Conservation (phyloP, 441 rosid species). For the Mallotus repandus region DNA sequence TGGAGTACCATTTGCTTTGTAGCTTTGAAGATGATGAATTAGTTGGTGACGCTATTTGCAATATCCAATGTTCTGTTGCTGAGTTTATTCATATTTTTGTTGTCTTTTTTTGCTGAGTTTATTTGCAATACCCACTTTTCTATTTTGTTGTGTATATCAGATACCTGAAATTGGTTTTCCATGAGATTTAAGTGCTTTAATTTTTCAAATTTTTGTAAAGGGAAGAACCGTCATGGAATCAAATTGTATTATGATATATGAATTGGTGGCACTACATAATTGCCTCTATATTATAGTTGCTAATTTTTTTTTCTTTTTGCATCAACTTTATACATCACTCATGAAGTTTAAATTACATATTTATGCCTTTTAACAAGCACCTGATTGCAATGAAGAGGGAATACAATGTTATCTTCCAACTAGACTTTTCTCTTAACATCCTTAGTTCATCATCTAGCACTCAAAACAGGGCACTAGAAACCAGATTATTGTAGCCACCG, state of each 20-base stretch:
- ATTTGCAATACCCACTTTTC: neutral
- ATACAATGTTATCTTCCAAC: too few relatives aligned
- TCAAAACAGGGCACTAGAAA: too few relatives aligned
- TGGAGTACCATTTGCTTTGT: too few relatives aligned
- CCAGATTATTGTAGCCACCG: constrained; percentile 67
- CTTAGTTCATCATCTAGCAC: too few relatives aligned
- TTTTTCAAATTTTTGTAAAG: constrained; percentile 37
- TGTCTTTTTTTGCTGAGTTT: neutral
- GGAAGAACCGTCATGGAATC: constrained; percentile 22
- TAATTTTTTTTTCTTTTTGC: neutral
- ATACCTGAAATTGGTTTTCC: constrained; percentile 29
- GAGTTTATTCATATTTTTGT: too few relatives aligned
- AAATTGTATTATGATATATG: neutral
- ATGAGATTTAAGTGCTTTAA: constrained; percentile 65
- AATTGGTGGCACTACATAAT: neutral
- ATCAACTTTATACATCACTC: neutral
- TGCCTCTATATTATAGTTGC: neutral
- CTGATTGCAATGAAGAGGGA: too few relatives aligned
- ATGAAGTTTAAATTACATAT: too few relatives aligned
- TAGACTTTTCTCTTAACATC: too few relatives aligned
- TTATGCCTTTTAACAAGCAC: too few relatives aligned
- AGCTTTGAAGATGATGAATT: too few relatives aligned
- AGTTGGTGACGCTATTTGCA: too few relatives aligned
- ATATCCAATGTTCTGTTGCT: too few relatives aligned
- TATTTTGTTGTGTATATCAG: neutral